A percentile compares a stretch with the other conserved stretches of the same genome.
Evolutionary conservation across 495 filamentous ascomycete genomes (phyloP).

Genomic region (Aspergillus incahuasiensis): DNA sequence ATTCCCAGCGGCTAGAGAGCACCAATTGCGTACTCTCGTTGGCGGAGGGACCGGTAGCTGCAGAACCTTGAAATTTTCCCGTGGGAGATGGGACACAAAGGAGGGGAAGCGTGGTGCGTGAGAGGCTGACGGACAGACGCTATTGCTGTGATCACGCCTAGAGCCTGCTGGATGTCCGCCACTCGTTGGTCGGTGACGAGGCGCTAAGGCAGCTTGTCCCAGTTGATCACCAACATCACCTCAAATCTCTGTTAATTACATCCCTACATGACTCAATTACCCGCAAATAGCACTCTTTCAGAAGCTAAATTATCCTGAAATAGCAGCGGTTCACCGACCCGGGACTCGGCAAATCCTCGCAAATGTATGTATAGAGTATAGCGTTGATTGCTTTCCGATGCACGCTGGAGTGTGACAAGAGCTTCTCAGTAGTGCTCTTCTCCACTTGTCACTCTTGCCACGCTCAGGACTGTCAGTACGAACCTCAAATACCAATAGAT

Average conservation of each 20-base stretch:
- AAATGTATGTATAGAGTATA: not conserved
- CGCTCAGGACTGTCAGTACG: not conserved
- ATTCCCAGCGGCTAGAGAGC: slow-evolving; percentile 8
- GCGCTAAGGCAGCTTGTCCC: slow-evolving; percentile 14
- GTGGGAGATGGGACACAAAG: not conserved
- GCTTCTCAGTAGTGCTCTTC: not conserved
- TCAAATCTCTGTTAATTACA: slow-evolving; percentile 6
- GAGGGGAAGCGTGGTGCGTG: slow-evolving; percentile 1
- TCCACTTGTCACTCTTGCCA: not conserved
- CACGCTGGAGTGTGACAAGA: slow-evolving; percentile 1
- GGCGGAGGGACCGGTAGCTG: not conserved
- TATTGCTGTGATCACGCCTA: slow-evolving; percentile 17
- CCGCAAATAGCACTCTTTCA: not conserved
- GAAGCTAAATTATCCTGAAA: slow-evolving; percentile 5
- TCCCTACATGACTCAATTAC: not conserved
- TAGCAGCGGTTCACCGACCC: not conserved
- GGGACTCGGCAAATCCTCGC: not conserved
- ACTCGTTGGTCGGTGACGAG: slow-evolving; percentile 2
- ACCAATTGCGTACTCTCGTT: slow-evolving; percentile 1
- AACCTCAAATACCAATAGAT: slow-evolving; percentile 14
- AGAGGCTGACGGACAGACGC: slow-evolving; percentile 10
- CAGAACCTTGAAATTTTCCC: not conserved
- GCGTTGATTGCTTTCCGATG: slow-evolving; percentile 1
- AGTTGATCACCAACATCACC: slow-evolving; percentile 2
- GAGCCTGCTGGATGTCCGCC: not conserved